Evolutionary conservation across 371 early-diverging fungal species (phyloP).

Genomic region (Rhizopus sp.): DNA sequence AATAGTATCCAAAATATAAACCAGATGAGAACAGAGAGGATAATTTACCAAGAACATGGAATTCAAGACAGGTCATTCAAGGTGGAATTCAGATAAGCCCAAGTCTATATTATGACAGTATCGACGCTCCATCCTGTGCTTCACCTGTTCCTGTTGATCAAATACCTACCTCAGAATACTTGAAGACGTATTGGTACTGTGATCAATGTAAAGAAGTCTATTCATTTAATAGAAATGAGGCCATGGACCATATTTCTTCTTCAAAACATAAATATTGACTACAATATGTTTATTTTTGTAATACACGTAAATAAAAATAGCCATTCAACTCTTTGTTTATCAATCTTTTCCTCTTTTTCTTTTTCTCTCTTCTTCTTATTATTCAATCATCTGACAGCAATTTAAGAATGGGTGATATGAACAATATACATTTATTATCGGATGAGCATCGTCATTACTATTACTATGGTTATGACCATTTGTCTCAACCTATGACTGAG

Average conservation of each 20-base stretch:
- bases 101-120: slow-evolving; percentile 33
- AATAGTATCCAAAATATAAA: slow-evolving; percentile 44
- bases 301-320: background rate
- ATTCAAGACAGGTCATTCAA: slow-evolving; percentile 40
- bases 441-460: slow-evolving; percentile 10
- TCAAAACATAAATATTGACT: background rate
- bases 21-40: slow-evolving; percentile 14
- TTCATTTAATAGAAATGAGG: slow-evolving; percentile 17
- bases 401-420: too few species aligned
- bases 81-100: slow-evolving; percentile 43
- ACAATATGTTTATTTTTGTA: background rate
- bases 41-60: slow-evolving; percentile 42
- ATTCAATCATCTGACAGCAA: too few species aligned
- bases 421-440: too few species aligned
- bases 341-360: background rate
- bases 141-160: slow-evolving; percentile 30
- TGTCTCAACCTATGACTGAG: slow-evolving; percentile 9
- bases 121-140: slow-evolving; percentile 37
- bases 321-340: background rate
- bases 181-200: slow-evolving; percentile 45
- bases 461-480: slow-evolving; percentile 45
- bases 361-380: background rate
- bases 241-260: slow-evolving; percentile 13
- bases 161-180: slow-evolving; percentile 22
- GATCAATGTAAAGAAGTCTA: slow-evolving; percentile 20